Conservation (phyloP, 305 asterid genomes). For the Plantago coronopus region DNA sequence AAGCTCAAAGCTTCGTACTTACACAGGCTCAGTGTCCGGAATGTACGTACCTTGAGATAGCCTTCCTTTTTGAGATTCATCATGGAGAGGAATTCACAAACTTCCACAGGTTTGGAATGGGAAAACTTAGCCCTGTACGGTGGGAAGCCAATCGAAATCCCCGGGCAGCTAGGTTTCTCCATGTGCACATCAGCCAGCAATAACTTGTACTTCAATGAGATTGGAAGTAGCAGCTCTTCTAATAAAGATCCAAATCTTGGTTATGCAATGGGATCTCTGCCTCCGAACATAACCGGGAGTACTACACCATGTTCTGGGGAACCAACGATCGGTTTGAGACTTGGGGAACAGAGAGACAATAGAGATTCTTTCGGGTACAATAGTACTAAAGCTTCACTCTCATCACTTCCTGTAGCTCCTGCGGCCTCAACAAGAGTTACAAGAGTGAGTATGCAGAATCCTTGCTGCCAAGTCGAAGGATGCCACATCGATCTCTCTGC, state of each 20-base stretch:
- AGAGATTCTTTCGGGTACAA: background rate
- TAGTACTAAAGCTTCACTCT: background rate
- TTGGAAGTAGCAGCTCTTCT: slow-evolving; percentile 6
- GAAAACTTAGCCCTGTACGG: slow-evolving; percentile 27
- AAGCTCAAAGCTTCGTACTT: background rate
- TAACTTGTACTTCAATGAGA: background rate
- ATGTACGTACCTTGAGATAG: slow-evolving; percentile 5
- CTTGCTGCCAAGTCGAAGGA: slow-evolving; percentile 60
- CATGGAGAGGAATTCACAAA: slow-evolving; percentile 27
- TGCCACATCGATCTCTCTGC: slow-evolving; percentile 46
- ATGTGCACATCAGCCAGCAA: slow-evolving; percentile 19
- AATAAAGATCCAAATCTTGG: background rate
- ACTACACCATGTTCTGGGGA: slow-evolving; percentile 6
- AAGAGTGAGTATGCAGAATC: slow-evolving; percentile 41
- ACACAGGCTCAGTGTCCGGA: background rate
- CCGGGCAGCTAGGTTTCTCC: slow-evolving; percentile 3
- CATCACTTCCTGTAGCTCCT: slow-evolving; percentile 21
- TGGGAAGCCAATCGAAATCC: slow-evolving; percentile 17
- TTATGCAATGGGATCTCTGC: slow-evolving; percentile 11
- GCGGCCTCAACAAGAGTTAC: slow-evolving; percentile 25
- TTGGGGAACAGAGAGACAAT: slow-evolving; percentile 27
- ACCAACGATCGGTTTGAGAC: slow-evolving; percentile 25
- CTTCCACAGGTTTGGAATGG: slow-evolving; percentile 27
- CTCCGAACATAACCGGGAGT: background rate
- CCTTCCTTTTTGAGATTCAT: background rate